Evolutionary conservation across 805 yeast species (phyloP).

Genomic region (Kodamaea kakaduensis): DNA sequence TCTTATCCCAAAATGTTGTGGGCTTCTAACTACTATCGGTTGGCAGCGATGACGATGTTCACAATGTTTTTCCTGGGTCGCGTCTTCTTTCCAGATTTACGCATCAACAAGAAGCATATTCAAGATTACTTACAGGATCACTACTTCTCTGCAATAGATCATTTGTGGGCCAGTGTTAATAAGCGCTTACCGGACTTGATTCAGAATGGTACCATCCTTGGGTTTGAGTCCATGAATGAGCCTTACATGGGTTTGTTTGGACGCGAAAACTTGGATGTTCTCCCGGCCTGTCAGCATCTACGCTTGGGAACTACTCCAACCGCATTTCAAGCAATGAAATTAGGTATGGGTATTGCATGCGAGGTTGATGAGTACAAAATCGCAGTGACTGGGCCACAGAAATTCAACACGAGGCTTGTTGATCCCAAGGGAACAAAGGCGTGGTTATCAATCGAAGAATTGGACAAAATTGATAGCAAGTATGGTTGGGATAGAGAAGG

Average conservation of each 20-base stretch:
- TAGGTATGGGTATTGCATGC: conserved; percentile 75
- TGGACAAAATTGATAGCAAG: conserved; percentile 44
- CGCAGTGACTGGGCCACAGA: conserved; percentile 72
- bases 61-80: conserved; percentile 80
- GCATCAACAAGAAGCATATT: conserved; percentile 67
- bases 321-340: conserved; percentile 61
- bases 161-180: conserved; percentile 30
- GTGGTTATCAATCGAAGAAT: conserved; percentile 58
- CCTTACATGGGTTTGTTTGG: conserved; percentile 79
- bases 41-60: conserved; percentile 79
- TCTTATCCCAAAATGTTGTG: conserved; percentile 83
- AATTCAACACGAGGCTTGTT: conserved; percentile 50
- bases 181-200: conserved; percentile 30
- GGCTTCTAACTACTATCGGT: conserved; percentile 80
- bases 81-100: conserved; percentile 70
- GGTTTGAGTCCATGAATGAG: conserved; percentile 82
- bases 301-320: conserved; percentile 83
- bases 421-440: conserved; percentile 66
- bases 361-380: conserved; percentile 68
- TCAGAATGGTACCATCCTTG: conserved; percentile 53
- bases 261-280: conserved; percentile 44
- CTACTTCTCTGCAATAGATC: conserved; percentile 49
- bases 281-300: conserved; percentile 63
- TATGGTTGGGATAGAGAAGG: conserved; percentile 67
- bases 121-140: conserved; percentile 72